Base-by-base conservation (phyloP, 2,329 filamentous ascomycete species). In the Incumbomyces delicatus region DNA sequence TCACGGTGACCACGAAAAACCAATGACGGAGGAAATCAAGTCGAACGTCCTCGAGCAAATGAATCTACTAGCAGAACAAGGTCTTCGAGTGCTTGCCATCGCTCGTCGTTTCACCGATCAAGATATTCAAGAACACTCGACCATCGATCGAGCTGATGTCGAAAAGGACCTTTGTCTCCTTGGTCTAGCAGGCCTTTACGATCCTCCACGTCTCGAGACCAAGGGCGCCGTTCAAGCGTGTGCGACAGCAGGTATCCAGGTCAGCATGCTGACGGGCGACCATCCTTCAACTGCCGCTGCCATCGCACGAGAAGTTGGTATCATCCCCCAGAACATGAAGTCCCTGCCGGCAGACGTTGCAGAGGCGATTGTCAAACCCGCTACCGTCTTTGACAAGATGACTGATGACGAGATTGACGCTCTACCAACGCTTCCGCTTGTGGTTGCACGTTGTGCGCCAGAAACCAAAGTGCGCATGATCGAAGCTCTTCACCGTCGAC, bases 391-490 rank as follows among this genome's bases (percentile, higher is more conserved):
- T 50, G 75, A 78, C 50, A 67, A 58, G 22, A 58, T 77, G 50
- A 69, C 66, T 1, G 73, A 77, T 43, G 66, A 68, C 3, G 66
- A 78, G 50, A 72, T 79, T 41, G 75, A 94, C 53, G 71, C 73
- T 0, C 69, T 94, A 13, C 80, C 83, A 3, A 78, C 87, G 34
- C 69, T 94, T 2, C 87, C 87, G 2, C 71, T 90, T 1, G 87
- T 94, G 7, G 82, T 94, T 50, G 87, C 87, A 32, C 81, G 87
- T 32, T 94, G 87, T 61, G 84, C 85, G 1, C 87, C 88, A 0
- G 79, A 85, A 49, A 94, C 87, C 33, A 94, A 94, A 67, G 87
- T 87, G 3, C 81, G 86, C 49, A 94, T 94, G 87, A 89, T 94
- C 43, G 85, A 89, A 56, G 87, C 87, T 5, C 76, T 94, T 13